These are phyloP conservation scores for Conticribra guillardii DNA, from an alignment of 108 stramenopile genomes.

Conservation along the genomic window DNA sequence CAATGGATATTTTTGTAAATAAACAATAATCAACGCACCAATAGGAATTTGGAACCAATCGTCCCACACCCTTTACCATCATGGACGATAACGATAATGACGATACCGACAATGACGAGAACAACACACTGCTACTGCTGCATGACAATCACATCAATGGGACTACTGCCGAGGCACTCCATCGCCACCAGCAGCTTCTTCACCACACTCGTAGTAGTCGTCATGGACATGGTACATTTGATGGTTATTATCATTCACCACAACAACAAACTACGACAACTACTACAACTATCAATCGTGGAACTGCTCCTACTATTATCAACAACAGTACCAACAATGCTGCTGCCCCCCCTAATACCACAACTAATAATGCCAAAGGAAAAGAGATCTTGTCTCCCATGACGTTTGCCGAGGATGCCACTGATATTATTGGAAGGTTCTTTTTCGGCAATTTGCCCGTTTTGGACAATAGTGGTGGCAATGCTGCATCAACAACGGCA, in stretches of 20 bases:
- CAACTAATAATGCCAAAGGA: neutral
- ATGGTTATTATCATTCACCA: no score
- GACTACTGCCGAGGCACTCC: no score
- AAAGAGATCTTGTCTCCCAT: constrained; percentile 12
- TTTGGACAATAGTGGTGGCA: neutral
- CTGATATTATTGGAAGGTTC: constrained; percentile 44
- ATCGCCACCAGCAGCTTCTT: no score
- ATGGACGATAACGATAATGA: constrained; percentile 35
- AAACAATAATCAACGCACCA: no score
- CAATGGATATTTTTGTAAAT: no score
- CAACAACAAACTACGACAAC: neutral
- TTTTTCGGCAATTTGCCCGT: constrained; percentile 32
- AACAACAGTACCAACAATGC: no score
- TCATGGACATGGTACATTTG: no score
- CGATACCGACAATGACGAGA: constrained; percentile 5
- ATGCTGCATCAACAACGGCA: neutral
- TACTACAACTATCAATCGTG: no score
- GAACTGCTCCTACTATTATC: no score
- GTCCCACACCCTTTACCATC: constrained; percentile 44
- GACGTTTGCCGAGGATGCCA: constrained; percentile 43
- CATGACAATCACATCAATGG: no score
- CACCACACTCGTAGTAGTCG: no score
- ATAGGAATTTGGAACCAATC: constrained; percentile 51
- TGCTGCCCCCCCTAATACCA: neutral
- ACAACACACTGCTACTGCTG: neutral